These are phyloP conservation scores for Musa balbisiana DNA, from an alignment of 202 grass and related monocot species.

Conservation along the genomic window DNA sequence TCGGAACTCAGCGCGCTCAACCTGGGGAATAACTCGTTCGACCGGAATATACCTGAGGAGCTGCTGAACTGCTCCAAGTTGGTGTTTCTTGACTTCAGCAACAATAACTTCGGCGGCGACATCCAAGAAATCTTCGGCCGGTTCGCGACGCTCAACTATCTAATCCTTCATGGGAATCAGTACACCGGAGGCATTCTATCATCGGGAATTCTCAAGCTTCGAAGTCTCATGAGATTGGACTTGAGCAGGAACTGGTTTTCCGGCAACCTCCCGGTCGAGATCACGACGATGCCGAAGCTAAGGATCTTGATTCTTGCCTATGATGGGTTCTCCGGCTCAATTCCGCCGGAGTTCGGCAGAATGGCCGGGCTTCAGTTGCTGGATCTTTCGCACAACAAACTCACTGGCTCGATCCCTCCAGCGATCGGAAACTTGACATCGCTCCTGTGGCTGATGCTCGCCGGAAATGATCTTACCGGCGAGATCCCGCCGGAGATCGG, in stretches of 20 bases:
- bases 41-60: constrained; percentile 33
- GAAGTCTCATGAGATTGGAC: constrained; percentile 46
- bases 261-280: constrained; percentile 35
- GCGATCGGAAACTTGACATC: constrained; percentile 68
- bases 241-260: constrained; percentile 63
- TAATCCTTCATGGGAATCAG: constrained; percentile 58
- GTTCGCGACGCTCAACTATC: constrained; percentile 36
- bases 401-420: constrained; percentile 43
- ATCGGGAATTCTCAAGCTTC: constrained; percentile 60
- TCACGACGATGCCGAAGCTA: constrained; percentile 53
- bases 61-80: constrained; percentile 50
- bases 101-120: constrained; percentile 50
- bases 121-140: constrained; percentile 52
- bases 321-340: constrained; percentile 50
- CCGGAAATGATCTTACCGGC: constrained; percentile 57
- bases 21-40: constrained; percentile 54
- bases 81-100: constrained; percentile 64
- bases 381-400: constrained; percentile 59
- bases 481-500: constrained; percentile 72
- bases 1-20: constrained; percentile 33
- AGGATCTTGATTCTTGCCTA: constrained; percentile 52
- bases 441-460: constrained; percentile 86
- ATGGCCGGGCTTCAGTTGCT: constrained; percentile 52
- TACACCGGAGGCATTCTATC: constrained; percentile 55
- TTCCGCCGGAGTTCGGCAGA: constrained; percentile 47